These are phyloP conservation scores for Helotiales sp. DNA, from an alignment of 2,329 filamentous ascomycete genomes.

Conservation along the genomic window DNA sequence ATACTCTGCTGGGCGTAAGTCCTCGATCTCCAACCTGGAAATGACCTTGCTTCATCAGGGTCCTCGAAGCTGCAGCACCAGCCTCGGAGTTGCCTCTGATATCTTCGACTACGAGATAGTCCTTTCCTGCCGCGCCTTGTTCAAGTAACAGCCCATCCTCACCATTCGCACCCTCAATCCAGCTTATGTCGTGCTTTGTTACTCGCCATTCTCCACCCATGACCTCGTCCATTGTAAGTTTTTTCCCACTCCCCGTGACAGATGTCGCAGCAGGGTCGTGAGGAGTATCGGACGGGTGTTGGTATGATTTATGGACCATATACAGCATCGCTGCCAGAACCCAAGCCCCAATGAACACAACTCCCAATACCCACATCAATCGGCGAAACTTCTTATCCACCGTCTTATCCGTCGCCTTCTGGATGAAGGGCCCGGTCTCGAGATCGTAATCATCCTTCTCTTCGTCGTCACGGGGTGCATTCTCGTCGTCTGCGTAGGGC, in stretches of 20 bases:
- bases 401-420: conserved; percentile 43
- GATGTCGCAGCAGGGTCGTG: conserved; percentile 69
- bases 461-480: conserved; percentile 27
- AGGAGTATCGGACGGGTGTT: conserved; percentile 60
- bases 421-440: conserved; percentile 43
- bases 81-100: conserved; percentile 58
- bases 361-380: conserved; percentile 53
- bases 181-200: conserved; percentile 66
- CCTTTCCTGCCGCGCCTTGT: conserved; percentile 60
- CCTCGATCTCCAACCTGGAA: conserved; percentile 61
- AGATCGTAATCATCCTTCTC: conserved; percentile 44
- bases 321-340: conserved; percentile 66
- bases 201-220: conserved; percentile 65
- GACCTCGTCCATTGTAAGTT: conserved; percentile 72
- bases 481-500: conserved; percentile 31
- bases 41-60: conserved; percentile 68
- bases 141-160: conserved; percentile 87
- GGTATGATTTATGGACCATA: conserved; percentile 64
- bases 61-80: conserved; percentile 53
- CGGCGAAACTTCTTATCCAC: conserved; percentile 68
- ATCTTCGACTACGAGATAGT: conserved; percentile 85
- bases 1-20: conserved; percentile 60
- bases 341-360: conserved; percentile 67
- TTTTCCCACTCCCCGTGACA: conserved; percentile 65
- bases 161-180: conserved; percentile 72